Evolutionary conservation across 768 basidiomycete genomes (phyloP).

Genomic region (Pisolithus albus): DNA sequence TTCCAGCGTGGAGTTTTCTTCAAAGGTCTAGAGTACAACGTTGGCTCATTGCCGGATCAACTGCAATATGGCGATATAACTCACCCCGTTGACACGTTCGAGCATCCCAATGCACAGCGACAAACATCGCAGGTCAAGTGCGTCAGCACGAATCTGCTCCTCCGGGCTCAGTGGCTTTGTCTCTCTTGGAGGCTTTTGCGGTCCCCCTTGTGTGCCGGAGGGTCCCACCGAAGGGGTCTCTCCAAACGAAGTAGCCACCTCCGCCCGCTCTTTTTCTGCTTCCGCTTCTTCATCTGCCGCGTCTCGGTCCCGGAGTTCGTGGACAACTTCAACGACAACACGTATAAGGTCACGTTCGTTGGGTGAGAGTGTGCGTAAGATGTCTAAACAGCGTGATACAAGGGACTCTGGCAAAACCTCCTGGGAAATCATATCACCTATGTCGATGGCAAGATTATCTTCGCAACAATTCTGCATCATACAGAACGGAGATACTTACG

Average conservation of each 20-base stretch:
- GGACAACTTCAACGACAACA: slow-evolving; percentile 81
- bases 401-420: slow-evolving; percentile 62
- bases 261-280: slow-evolving; percentile 22
- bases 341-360: slow-evolving; percentile 82
- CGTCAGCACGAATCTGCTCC: slow-evolving; percentile 50
- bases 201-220: slow-evolving; percentile 9
- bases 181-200: slow-evolving; percentile 24
- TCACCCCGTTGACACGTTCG: slow-evolving; percentile 77
- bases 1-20: slow-evolving; percentile 64
- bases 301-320: slow-evolving; percentile 55
- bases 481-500: slow-evolving; percentile 38
- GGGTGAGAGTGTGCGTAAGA: slow-evolving; percentile 63
- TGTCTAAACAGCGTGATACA: slow-evolving; percentile 73
- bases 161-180: slow-evolving; percentile 47
- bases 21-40: slow-evolving; percentile 35
- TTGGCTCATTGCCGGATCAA: background rate
- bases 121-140: slow-evolving; percentile 69
- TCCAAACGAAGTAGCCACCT: slow-evolving; percentile 23
- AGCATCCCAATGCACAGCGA: slow-evolving; percentile 75
- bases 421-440: slow-evolving; percentile 73
- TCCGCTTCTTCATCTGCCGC: slow-evolving; percentile 38
- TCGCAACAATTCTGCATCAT: background rate
- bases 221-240: slow-evolving; percentile 21
- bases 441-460: background rate
- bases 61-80: slow-evolving; percentile 19